Percentiles rank a stretch among this genome's conserved stretches.
Evolutionary conservation across 31 red algal species (phyloP).

Genomic region (Asparagopsis taxiformis): DNA sequence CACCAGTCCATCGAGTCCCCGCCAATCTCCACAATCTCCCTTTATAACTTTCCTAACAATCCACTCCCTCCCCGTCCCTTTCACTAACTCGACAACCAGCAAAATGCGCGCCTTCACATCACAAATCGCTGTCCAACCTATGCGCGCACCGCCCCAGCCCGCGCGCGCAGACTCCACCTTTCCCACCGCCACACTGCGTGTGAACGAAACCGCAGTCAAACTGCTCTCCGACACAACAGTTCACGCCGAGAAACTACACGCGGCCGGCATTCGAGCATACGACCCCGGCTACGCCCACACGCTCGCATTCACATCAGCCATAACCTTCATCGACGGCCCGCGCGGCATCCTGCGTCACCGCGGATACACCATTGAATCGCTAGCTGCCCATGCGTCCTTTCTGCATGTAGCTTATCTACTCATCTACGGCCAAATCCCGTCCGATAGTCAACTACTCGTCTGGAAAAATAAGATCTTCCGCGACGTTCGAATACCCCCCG

Average conservation of each 20-base stretch:
- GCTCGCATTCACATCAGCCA: constrained; percentile 41
- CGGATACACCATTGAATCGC: constrained; percentile 88
- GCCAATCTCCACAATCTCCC: no score
- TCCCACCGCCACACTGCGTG: no score
- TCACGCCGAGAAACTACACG: constrained; percentile 13
- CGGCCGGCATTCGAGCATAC: constrained; percentile 54
- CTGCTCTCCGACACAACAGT: no score
- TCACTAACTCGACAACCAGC: no score
- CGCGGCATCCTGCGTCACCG: constrained; percentile 79
- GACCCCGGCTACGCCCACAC: constrained; percentile 98
- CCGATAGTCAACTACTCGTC: constrained; percentile 1
- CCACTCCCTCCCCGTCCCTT: no score
- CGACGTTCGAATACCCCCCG: background rate
- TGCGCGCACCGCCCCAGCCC: no score
- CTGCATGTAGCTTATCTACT: constrained; percentile 74
- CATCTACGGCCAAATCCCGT: constrained; percentile 72
- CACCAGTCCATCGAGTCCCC: no score
- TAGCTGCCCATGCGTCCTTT: constrained; percentile 56
- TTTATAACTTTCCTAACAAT: no score
- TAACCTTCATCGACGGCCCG: constrained; percentile 86
- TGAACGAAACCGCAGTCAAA: no score
- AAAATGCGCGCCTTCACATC: no score
- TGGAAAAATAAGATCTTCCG: constrained; percentile 10
- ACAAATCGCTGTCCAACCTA: no score
- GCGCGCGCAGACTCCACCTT: no score